These are phyloP conservation scores for Mangifera indica DNA, from an alignment of 345 rosid genomes.

Conservation along the genomic window DNA sequence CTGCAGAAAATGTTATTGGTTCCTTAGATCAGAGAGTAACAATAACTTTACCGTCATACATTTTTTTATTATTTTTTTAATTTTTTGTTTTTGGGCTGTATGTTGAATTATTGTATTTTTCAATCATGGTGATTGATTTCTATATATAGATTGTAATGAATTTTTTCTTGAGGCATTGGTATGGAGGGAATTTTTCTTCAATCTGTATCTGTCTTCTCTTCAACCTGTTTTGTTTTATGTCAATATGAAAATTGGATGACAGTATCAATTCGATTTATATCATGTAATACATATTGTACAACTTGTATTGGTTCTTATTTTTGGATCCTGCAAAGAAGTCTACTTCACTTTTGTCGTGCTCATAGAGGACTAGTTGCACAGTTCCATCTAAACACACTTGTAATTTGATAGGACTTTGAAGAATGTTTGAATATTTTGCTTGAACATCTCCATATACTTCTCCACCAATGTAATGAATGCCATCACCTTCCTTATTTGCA, in stretches of 20 bases:
- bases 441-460: background rate
- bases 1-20: background rate
- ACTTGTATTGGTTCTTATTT: background rate
- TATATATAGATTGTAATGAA: background rate
- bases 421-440: background rate
- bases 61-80: background rate
- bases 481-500: background rate
- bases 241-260: background rate
- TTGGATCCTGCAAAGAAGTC: background rate
- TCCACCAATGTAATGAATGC: background rate
- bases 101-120: background rate
- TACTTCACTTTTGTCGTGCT: background rate
- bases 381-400: background rate
- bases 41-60: background rate
- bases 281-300: background rate
- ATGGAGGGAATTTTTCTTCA: background rate
- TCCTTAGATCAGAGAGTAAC: background rate
- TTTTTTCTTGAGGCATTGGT: background rate
- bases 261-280: background rate
- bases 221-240: background rate
- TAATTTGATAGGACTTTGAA: constrained; percentile 4
- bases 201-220: background rate
- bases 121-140: background rate
- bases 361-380: background rate
- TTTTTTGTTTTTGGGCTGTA: background rate